phyloP scores from a whole-genome alignment of 768 basidiomycete species.

The Amanita phalloides region DNA sequence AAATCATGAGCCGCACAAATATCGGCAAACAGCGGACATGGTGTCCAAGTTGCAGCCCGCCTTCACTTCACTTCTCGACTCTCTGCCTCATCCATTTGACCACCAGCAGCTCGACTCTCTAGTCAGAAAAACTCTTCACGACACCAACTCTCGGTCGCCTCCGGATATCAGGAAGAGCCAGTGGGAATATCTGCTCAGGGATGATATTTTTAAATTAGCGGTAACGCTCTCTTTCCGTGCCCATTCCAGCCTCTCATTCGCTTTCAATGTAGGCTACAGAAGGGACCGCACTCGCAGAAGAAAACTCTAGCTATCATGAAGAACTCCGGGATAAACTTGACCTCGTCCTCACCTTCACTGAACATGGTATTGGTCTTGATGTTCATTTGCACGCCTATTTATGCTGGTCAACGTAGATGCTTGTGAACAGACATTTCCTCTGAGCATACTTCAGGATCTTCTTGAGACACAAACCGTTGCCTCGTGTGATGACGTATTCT shows the following conservation, averaged over 20 bases:
- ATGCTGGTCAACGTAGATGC: slow-evolving; percentile 36
- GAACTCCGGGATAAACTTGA: slow-evolving; percentile 56
- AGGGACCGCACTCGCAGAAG: slow-evolving; percentile 48
- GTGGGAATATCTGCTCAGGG: slow-evolving; percentile 68
- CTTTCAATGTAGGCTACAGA: slow-evolving; percentile 44
- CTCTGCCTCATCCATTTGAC: slow-evolving; percentile 42
- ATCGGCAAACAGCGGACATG: slow-evolving; percentile 20
- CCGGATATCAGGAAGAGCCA: slow-evolving; percentile 55
- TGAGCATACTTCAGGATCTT: slow-evolving; percentile 68
- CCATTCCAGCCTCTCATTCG: neutral
- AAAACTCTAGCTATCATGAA: slow-evolving; percentile 47
- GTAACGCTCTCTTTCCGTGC: slow-evolving; percentile 29
- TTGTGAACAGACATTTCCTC: slow-evolving; percentile 68
- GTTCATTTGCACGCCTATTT: neutral
- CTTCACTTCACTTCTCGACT: slow-evolving; percentile 38
- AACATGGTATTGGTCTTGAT: slow-evolving; percentile 43
- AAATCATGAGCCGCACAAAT: neutral
- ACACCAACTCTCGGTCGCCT: slow-evolving; percentile 30
- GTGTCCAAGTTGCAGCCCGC: slow-evolving; percentile 35
- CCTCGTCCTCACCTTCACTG: slow-evolving; percentile 65
- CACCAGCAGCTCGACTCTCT: slow-evolving; percentile 36
- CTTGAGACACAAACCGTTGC: slow-evolving; percentile 78
- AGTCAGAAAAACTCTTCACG: slow-evolving; percentile 33
- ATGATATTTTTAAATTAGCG: slow-evolving; percentile 62
- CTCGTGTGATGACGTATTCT: slow-evolving; percentile 81